Conservation (phyloP, 108 stramenopile species). For the Mediolabrus comicus region DNA sequence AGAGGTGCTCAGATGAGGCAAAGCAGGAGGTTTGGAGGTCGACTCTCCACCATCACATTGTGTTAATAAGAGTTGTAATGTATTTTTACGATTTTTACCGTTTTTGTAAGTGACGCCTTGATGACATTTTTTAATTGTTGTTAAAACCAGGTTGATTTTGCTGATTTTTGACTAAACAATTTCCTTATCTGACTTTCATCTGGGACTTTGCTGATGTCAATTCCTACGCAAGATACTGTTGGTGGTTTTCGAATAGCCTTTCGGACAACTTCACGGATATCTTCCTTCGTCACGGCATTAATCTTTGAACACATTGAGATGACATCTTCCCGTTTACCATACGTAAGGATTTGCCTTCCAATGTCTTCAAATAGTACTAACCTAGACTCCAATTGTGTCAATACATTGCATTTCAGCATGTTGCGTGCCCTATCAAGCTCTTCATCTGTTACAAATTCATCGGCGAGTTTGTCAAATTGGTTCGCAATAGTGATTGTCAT, state of each 20-base stretch:
- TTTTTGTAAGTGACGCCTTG: no score
- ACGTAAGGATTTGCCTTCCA: conserved; percentile 94
- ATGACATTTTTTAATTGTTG: neutral
- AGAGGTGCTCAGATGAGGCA: no score
- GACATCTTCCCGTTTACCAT: conserved; percentile 85
- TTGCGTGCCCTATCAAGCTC: conserved; percentile 95
- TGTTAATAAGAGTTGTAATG: no score
- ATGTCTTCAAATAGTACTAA: conserved; percentile 97
- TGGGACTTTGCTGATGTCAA: conserved; percentile 73
- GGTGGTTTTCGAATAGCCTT: conserved; percentile 69
- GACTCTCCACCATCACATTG: no score
- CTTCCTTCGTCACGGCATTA: conserved; percentile 90
- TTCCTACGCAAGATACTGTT: conserved; percentile 82
- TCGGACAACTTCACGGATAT: conserved; percentile 77
- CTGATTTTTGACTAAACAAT: conserved; percentile 45
- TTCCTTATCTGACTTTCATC: conserved; percentile 62
- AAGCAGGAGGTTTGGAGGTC: no score
- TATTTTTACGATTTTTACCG: no score
- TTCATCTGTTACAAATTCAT: conserved; percentile 64
- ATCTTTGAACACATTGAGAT: conserved; percentile 86
- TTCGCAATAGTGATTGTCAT: conserved; percentile 75
- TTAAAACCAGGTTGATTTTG: neutral
- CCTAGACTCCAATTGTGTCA: conserved; percentile 95
- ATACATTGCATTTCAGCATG: conserved; percentile 96
- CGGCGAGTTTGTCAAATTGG: conserved; percentile 76